phyloP scores from a whole-genome alignment of 768 basidiomycete species.

The Chlorophyllum brunneum region DNA sequence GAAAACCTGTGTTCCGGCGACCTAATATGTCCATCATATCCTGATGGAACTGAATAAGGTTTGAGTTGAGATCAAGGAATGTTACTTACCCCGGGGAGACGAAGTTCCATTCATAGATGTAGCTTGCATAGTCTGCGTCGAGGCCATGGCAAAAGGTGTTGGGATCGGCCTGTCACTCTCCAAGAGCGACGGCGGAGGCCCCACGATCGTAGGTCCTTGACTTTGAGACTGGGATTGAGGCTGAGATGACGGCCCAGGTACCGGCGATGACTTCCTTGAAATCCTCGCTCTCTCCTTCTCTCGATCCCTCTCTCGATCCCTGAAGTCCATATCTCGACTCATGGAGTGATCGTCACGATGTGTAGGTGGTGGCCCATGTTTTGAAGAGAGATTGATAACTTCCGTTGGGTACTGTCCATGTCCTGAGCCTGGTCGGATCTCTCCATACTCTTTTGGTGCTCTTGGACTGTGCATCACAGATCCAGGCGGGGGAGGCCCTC shows the following conservation, averaged over 20 bases:
- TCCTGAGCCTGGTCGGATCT: conserved; percentile 29
- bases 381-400: conserved; percentile 46
- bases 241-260: conserved; percentile 11
- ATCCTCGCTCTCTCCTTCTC: conserved; percentile 18
- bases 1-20: conserved; percentile 43
- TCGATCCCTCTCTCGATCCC: conserved; percentile 17
- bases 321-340: conserved; percentile 16
- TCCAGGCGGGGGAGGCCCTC: conserved; percentile 1
- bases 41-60: conserved; percentile 16
- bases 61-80: background rate
- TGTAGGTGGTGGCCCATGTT: conserved; percentile 26
- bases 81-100: conserved; percentile 28
- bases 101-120: conserved; percentile 22
- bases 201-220: background rate
- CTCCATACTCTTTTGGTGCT: conserved; percentile 27
- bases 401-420: conserved; percentile 44
- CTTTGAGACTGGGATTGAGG: background rate
- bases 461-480: conserved; percentile 18
- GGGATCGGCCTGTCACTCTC: conserved; percentile 50
- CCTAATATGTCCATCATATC: conserved; percentile 27
- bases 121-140: conserved; percentile 36
- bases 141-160: conserved; percentile 50
- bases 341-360: conserved; percentile 31
- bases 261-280: conserved; percentile 13
- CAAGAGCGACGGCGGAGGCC: conserved; percentile 19